Percentiles rank a stretch among this genome's conserved stretches.
Evolutionary conservation across 345 rosid genomes (phyloP).

Genomic region (Geranium rotundifolium): DNA sequence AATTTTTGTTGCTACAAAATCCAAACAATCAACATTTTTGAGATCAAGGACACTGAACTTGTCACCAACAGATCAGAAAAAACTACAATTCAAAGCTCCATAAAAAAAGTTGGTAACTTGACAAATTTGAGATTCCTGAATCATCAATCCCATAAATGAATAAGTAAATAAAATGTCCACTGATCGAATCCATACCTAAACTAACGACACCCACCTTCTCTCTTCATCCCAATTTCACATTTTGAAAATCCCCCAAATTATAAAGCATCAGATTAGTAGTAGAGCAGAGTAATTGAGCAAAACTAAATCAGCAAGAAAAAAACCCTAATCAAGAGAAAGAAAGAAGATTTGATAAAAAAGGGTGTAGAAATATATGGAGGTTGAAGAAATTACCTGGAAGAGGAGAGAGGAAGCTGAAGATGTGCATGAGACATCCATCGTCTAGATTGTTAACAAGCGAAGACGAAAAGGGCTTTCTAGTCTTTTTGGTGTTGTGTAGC

Average conservation of each 20-base stretch:
- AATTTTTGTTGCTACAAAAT: background rate
- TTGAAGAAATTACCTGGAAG: constrained; percentile 48
- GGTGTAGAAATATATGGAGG: background rate
- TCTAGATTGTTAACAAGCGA: constrained; percentile 64
- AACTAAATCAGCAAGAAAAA: background rate
- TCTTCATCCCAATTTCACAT: background rate
- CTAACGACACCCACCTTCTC: background rate
- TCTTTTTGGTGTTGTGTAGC: background rate
- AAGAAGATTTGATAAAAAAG: no score
- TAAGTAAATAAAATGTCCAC: background rate
- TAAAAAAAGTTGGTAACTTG: background rate
- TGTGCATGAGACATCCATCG: constrained; percentile 98
- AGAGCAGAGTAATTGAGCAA: background rate
- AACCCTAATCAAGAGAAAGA: background rate
- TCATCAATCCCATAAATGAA: background rate
- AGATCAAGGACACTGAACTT: background rate
- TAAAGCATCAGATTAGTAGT: background rate
- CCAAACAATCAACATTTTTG: background rate
- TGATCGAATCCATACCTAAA: background rate
- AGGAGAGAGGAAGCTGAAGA: constrained; percentile 88
- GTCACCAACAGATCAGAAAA: background rate
- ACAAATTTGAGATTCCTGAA: background rate
- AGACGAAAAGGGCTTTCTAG: constrained; percentile 6
- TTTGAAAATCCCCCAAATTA: no score
- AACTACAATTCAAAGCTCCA: background rate